Evolutionary conservation across 83 land plant species (phyloP), one percentile per base, ranked within the genome.

Genomic region (Thuja plicata): DNA sequence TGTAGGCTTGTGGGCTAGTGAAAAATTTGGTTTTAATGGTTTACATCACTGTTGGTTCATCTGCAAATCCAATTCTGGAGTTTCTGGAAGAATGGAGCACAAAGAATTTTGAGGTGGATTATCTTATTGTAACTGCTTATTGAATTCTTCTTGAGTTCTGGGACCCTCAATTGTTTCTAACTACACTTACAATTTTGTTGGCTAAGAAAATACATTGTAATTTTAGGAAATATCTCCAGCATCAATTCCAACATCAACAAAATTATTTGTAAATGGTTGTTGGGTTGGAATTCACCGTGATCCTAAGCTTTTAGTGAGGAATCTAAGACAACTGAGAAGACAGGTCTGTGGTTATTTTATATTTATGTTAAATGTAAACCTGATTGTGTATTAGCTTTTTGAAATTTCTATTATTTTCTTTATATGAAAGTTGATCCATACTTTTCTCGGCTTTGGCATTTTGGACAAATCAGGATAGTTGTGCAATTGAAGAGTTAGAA

Each of bases 261-360:
- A 99, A 90, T 96, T 99, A 80, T 99, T 99, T 93, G 99, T 99
- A 57, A 99, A 99, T 95, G 99, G 99, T 76, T 95, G 97, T 19
- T 99, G 99, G 99, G 99, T 99, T 91, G 99, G 99, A 19, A 97
- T 99, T 55, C 99, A 99, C 94, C 97, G 99, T 24, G 92, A 99
- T 81, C 99, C 99, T 90, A 98, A 99, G 83, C 93, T 94, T 90
- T 93, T 99, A 86, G 99, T 99, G 91, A 94, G 89, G 76, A 99
- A 99, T 19, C 91, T 99, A 27, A 94, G 97, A 81, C 96, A 93
- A 81, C 90, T 99, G 62, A 94, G 99, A 41, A 93, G 99, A 92
- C 96, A 96, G 97, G 99, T 96, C 3, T 87, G 92, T 88, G 50
- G 32, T 30, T 45, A 57, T 35, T 87, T 41, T 37, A 86, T 32